phyloP scores from a whole-genome alignment of 139 green algal genomes.

The Chlamydomonas asymmetrica region DNA sequence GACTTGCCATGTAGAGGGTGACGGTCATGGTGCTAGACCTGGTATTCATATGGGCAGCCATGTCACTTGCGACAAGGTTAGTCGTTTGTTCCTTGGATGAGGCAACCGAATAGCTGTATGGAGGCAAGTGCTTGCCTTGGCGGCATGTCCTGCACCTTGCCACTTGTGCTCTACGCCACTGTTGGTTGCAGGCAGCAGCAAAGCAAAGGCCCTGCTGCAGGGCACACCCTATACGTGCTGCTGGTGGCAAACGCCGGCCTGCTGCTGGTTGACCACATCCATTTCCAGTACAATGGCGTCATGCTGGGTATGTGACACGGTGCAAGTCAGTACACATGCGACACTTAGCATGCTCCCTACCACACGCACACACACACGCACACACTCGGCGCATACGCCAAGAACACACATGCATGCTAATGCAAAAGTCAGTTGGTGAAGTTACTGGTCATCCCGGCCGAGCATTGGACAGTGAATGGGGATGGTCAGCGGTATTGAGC shows the following conservation, averaged over 20 bases:
- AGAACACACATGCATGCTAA: too few species aligned
- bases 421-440: background rate
- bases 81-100: too few species aligned
- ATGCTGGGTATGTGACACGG: slow-evolving; percentile 71
- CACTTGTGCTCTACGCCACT: background rate
- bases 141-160: background rate
- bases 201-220: background rate
- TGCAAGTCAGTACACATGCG: too few species aligned
- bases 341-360: too few species aligned
- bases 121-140: too few species aligned
- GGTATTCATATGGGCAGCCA: slow-evolving; percentile 58
- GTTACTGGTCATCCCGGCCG: background rate
- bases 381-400: too few species aligned
- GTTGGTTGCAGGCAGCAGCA: background rate
- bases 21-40: slow-evolving; percentile 72
- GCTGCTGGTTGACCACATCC: slow-evolving; percentile 95
- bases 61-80: slow-evolving; percentile 27
- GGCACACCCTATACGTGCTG: slow-evolving; percentile 51
- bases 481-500: too few species aligned
- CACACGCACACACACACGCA: too few species aligned
- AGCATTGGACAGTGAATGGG: too few species aligned
- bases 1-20: slow-evolving; percentile 45
- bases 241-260: slow-evolving; percentile 72
- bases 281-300: slow-evolving; percentile 99
- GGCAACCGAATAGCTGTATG: too few species aligned